Evolutionary conservation across 768 basidiomycete genomes (phyloP).

Genomic region (Chlorophyllum brunneum): DNA sequence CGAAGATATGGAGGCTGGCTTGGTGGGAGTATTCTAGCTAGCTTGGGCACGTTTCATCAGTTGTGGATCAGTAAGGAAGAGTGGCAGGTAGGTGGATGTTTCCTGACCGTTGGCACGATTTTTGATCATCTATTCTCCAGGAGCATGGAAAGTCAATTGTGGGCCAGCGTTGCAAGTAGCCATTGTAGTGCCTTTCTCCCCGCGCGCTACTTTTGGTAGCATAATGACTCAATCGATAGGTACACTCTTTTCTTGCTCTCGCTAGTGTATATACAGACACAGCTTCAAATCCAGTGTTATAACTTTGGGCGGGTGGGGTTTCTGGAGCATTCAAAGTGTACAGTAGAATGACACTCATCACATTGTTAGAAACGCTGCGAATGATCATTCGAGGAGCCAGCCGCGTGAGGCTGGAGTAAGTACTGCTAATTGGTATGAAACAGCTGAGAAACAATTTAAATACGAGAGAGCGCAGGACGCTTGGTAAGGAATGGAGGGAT

Average conservation of each 20-base stretch:
- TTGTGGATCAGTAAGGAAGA: conserved; percentile 94
- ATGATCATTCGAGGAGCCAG: conserved; percentile 7
- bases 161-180: conserved; percentile 80
- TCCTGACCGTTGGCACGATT: not conserved
- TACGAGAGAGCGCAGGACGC: not conserved
- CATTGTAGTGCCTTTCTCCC: conserved; percentile 1
- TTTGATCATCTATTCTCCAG: conserved; percentile 27
- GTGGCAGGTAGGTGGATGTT: conserved; percentile 64
- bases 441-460: conserved; percentile 8
- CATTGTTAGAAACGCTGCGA: not conserved
- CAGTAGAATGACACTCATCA: not conserved
- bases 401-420: conserved; percentile 4
- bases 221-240: no score
- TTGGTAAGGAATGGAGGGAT: conserved; percentile 7
- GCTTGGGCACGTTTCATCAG: conserved; percentile 96
- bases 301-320: conserved; percentile 5
- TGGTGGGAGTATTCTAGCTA: conserved; percentile 92
- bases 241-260: no score
- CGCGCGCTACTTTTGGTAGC: no score
- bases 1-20: conserved; percentile 92
- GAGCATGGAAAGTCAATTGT: conserved; percentile 84
- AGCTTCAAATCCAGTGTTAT: no score
- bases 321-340: no score
- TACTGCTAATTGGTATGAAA: conserved; percentile 7
- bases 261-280: no score